Evolutionary conservation across 768 basidiomycete genomes (phyloP).

Genomic region (Wakefieldia striispora): DNA sequence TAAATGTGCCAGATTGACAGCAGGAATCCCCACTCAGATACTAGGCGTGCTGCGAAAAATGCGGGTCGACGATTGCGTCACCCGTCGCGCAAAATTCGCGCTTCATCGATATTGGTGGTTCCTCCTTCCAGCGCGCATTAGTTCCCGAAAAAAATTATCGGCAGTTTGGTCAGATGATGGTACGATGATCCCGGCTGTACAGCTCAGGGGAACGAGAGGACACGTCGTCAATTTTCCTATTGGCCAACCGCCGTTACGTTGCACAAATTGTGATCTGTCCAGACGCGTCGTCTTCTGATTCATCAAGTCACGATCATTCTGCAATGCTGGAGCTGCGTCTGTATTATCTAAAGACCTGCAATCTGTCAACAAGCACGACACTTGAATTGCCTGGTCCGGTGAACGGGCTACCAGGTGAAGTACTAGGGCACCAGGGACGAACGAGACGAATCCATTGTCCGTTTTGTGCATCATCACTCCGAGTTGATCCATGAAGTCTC

Average conservation of each 20-base stretch:
- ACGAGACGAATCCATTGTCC: too few relatives aligned
- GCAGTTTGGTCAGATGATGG: background rate
- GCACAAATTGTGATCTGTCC: too few relatives aligned
- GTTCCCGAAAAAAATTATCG: background rate
- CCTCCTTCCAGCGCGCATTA: background rate
- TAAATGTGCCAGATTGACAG: background rate
- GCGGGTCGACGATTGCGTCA: background rate
- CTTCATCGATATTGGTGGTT: background rate
- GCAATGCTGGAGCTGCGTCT: too few relatives aligned
- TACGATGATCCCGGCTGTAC: background rate
- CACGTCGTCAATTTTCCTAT: slow-evolving; percentile 14
- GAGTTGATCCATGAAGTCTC: too few relatives aligned
- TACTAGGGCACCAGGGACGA: too few relatives aligned
- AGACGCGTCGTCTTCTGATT: too few relatives aligned
- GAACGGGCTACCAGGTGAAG: too few relatives aligned
- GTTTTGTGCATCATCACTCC: too few relatives aligned
- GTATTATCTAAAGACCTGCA: too few relatives aligned
- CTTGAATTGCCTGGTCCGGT: too few relatives aligned
- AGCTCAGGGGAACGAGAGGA: background rate
- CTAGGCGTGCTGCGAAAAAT: background rate
- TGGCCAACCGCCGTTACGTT: slow-evolving; percentile 10
- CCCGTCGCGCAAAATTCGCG: slow-evolving; percentile 2
- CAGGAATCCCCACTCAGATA: background rate
- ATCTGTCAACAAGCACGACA: too few relatives aligned
- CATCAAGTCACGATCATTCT: too few relatives aligned